Conservation (phyloP, 148 eudicot species). For the Silene latifolia region DNA sequence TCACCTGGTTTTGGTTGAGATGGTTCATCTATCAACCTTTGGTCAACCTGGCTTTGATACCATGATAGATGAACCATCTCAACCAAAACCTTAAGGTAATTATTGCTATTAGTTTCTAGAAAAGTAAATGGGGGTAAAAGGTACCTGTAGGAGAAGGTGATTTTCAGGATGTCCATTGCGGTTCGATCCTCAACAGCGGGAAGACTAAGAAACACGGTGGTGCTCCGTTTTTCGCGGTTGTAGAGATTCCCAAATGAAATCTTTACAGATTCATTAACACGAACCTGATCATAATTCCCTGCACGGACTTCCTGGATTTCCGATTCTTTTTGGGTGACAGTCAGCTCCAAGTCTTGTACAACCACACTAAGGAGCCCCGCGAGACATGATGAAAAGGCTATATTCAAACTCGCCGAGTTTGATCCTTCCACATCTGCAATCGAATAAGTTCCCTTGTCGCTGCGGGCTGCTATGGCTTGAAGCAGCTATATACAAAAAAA, state of each 20-base stretch:
- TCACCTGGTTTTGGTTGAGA: too few species aligned
- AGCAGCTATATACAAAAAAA: background rate
- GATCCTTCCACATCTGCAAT: too few species aligned
- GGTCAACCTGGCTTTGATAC: too few species aligned
- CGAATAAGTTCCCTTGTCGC: too few species aligned
- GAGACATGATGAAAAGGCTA: slow-evolving; percentile 7
- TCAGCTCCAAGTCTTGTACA: slow-evolving; percentile 4
- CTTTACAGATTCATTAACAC: background rate
- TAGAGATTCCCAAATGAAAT: slow-evolving; percentile 17
- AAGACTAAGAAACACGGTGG: too few species aligned
- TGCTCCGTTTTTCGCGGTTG: background rate
- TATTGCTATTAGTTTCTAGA: too few species aligned
- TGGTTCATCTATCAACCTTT: too few species aligned
- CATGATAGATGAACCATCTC: too few species aligned
- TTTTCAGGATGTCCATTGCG: background rate
- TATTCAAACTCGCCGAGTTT: too few species aligned
- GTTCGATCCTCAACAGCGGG: background rate
- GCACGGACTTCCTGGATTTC: background rate
- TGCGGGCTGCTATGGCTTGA: background rate
- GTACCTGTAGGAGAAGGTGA: slow-evolving; percentile 9
- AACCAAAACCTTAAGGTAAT: too few species aligned
- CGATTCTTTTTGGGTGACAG: background rate
- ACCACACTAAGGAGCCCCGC: slow-evolving; percentile 11
- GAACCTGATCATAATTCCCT: background rate
- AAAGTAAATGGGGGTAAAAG: too few species aligned